phyloP scores from a whole-genome alignment of 345 rosid genomes.

The Acer yangbiense region DNA sequence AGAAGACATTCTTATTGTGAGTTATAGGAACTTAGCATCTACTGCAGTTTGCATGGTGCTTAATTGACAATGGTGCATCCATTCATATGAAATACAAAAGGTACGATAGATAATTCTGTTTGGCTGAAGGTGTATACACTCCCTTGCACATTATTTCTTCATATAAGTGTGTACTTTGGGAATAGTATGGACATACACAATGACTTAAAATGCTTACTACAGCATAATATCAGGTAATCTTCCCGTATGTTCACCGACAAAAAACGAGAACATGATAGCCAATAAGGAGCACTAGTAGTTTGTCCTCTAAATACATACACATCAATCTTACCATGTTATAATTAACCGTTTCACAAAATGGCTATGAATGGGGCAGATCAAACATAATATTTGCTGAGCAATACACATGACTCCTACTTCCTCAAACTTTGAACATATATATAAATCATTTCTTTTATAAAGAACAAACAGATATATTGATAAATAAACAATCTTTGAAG shows the following conservation, averaged over 20 bases:
- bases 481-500: not conserved
- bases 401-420: not conserved
- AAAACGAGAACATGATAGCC: not conserved
- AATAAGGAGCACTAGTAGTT: not conserved
- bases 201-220: not conserved
- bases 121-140: not conserved
- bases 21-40: not conserved
- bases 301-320: not conserved
- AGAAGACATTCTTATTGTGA: not conserved
- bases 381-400: not conserved
- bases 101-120: not conserved
- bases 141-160: not conserved
- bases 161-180: not conserved
- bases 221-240: not conserved
- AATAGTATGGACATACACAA: not conserved
- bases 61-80: not conserved
- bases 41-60: not conserved
- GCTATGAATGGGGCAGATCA: not conserved
- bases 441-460: not conserved
- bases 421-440: not conserved
- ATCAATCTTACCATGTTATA: not conserved
- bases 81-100: not conserved
- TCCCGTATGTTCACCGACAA: not conserved
- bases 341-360: not conserved
- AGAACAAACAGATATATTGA: not conserved